These are phyloP conservation scores for Antrodiella citrinella DNA, from an alignment of 768 basidiomycete species.

Conservation along the genomic window DNA sequence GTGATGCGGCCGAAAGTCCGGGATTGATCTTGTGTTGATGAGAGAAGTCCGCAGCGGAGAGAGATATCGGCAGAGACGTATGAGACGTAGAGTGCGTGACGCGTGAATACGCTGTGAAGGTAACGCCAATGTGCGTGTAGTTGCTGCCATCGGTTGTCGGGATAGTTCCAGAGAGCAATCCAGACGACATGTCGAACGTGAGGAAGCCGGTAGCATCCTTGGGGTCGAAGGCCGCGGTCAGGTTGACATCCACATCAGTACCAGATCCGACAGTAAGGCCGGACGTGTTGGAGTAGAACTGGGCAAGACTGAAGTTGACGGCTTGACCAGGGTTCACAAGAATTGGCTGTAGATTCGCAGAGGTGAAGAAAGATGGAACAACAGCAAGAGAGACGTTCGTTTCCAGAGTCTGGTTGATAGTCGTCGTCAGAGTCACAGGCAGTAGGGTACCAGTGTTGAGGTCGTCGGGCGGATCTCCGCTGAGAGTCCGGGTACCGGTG, in stretches of 20 bases:
- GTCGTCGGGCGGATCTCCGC: conserved; percentile 52
- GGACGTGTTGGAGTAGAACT: conserved; percentile 46
- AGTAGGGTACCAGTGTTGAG: conserved; percentile 31
- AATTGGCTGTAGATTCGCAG: conserved; percentile 47
- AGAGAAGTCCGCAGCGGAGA: conserved; percentile 31
- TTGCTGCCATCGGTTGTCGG: conserved; percentile 29
- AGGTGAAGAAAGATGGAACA: conserved; percentile 66
- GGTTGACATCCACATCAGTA: conserved; percentile 33
- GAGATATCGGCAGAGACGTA: conserved; percentile 43
- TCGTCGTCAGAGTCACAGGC: conserved; percentile 53
- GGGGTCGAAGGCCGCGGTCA: conserved; percentile 53
- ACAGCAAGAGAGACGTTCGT: conserved; percentile 59
- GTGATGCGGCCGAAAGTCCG: conserved; percentile 36
- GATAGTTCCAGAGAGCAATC: conserved; percentile 47
- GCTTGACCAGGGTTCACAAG: conserved; percentile 41
- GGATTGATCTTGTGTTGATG: conserved; percentile 22
- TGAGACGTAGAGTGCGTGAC: conserved; percentile 68
- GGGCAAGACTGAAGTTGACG: conserved; percentile 45
- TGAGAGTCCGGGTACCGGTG: conserved; percentile 41
- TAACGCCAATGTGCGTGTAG: conserved; percentile 36
- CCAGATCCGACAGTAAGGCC: conserved; percentile 21
- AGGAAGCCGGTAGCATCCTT: conserved; percentile 40
- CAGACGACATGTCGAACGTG: conserved; percentile 36
- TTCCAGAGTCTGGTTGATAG: conserved; percentile 59
- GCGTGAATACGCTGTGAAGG: conserved; percentile 62